Evolutionary conservation across 208 protist species (phyloP).

Genomic region (Strigomonas oncopelti): DNA sequence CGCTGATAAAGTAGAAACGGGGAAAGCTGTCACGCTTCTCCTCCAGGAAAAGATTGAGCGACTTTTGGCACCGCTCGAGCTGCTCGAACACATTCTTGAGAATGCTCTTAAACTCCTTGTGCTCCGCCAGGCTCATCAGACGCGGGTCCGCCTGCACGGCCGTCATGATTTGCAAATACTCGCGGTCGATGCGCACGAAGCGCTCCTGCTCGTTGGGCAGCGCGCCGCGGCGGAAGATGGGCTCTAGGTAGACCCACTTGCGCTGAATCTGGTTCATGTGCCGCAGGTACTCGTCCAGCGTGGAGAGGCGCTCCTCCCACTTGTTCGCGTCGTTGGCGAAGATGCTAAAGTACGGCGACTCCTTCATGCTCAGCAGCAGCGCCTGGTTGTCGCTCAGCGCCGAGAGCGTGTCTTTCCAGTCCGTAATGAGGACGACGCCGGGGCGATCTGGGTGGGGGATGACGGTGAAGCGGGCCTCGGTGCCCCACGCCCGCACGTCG

Average conservation of each 20-base stretch:
- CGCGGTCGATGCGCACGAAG: conserved; percentile 94
- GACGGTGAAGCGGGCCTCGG: conserved; percentile 81
- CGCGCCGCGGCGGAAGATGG: conserved; percentile 96
- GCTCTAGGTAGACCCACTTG: conserved; percentile 98
- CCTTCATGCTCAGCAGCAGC: conserved; percentile 95
- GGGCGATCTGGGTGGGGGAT: conserved; percentile 66
- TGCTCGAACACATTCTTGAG: conserved; percentile 92
- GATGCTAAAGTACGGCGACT: conserved; percentile 92
- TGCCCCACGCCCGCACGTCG: conserved; percentile 92
- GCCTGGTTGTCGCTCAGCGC: conserved; percentile 96
- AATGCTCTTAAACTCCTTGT: conserved; percentile 76
- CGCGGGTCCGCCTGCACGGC: conserved; percentile 72
- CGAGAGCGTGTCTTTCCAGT: conserved; percentile 96
- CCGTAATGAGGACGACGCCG: conserved; percentile 91
- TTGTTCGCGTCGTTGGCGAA: conserved; percentile 89
- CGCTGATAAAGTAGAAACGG: conserved; percentile 99
- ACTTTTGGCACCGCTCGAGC: conserved; percentile 96
- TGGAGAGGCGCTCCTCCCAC: conserved; percentile 91
- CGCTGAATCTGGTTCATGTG: conserved; percentile 97
- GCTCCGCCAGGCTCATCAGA: conserved; percentile 82
- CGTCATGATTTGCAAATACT: conserved; percentile 94
- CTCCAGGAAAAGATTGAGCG: conserved; percentile 97
- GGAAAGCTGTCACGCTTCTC: conserved; percentile 95
- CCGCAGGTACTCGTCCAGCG: conserved; percentile 90
- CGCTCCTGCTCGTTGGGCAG: conserved; percentile 94